Conservation (phyloP, 1,139 yeast species). For the Sugiyamaella castrensis region DNA sequence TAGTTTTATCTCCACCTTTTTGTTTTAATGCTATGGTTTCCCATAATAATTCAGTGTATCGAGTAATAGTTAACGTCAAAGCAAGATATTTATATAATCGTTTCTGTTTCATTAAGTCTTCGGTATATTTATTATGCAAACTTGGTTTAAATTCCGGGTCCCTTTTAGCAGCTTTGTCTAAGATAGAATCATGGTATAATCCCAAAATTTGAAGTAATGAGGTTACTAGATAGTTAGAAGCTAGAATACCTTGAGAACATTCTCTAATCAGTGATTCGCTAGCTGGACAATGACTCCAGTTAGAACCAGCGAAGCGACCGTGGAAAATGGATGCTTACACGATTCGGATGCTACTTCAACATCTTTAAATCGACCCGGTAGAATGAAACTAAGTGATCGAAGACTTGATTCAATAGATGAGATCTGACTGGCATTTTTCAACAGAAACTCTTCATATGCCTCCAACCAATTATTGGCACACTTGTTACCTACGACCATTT, state of each 20-base stretch:
- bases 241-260: no score
- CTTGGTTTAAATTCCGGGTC: conserved; percentile 28
- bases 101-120: conserved; percentile 27
- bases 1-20: conserved; percentile 30
- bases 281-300: no score
- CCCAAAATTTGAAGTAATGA: conserved; percentile 39
- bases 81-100: conserved; percentile 35
- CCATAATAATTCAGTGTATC: conserved; percentile 39
- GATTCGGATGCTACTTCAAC: conserved; percentile 40
- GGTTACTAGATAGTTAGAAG: conserved; percentile 26
- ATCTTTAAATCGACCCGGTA: conserved; percentile 43
- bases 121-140: conserved; percentile 38
- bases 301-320: not conserved
- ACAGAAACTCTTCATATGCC: conserved; percentile 33
- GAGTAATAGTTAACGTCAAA: conserved; percentile 34
- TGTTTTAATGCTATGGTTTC: conserved; percentile 38
- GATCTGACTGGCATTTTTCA: conserved; percentile 40
- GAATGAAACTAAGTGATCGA: conserved; percentile 38
- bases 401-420: conserved; percentile 40
- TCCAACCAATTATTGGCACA: conserved; percentile 27
- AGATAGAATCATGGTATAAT: conserved; percentile 40
- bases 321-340: conserved; percentile 10
- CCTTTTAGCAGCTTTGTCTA: conserved; percentile 34
- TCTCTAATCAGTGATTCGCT: no score
- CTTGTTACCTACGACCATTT: no score